Evolutionary conservation across 495 filamentous ascomycete genomes (phyloP), one percentile per base, ranked within the genome.

Genomic region (Xylaria palmicola): DNA sequence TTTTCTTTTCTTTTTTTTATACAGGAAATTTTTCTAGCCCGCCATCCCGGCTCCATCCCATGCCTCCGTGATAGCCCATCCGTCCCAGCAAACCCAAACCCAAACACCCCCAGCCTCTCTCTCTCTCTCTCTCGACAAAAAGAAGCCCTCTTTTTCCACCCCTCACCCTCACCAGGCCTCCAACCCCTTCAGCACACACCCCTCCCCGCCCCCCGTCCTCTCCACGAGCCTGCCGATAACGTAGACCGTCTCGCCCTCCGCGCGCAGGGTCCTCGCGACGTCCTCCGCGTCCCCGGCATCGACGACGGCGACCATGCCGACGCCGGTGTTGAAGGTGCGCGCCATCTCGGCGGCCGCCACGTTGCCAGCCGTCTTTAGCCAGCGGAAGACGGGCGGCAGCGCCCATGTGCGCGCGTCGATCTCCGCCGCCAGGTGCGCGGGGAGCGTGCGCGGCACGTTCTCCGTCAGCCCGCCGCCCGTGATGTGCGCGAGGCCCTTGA

Each of bases 401-500:
- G 78, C 44, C 91, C 93, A 98, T 1, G 79, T 68, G 19, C 74
- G 69, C 15, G 89, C 88, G 63, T 97, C 88, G 51, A 98, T 82
- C 66, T 88, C 83, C 9, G 89, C 92, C 4, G 88, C 81, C 4
- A 98, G 83, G 27, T 85, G 78, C 1, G 74, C 57, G 1, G 94
- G 94, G 3, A 98, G 83, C 89, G 96, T 96, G 30, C 94, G 84
- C 24, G 94, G 94, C 5, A 98, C 85, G 77, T 97, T 97, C 69
- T 98, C 94, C 8, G 87, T 78, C 15, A 98, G 80, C 6, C 94
- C 94, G 56, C 94, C 94, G 29, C 94, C 94, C 2, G 94, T 98
- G 76, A 98, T 97, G 72, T 98, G 94, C 6, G 93, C 87, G 70
- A 97, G 89, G 62, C 94, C 94, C 75, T 93, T 93, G 69, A 97